phyloP scores from a whole-genome alignment of 2,329 filamentous ascomycete genomes.

The Passalora sequoiae region DNA sequence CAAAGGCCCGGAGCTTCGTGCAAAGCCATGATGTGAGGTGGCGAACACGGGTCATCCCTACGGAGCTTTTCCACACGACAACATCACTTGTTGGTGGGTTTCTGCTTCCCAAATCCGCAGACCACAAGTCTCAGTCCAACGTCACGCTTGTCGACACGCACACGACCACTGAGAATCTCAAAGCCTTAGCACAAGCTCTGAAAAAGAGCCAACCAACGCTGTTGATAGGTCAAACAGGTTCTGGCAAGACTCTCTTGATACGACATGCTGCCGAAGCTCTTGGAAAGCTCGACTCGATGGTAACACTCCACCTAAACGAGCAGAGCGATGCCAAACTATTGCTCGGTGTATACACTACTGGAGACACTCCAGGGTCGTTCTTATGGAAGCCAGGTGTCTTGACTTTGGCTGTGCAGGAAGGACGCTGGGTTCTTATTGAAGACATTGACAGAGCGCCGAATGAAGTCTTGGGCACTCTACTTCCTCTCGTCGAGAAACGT shows the following conservation, averaged over 20 bases:
- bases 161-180: conserved; percentile 69
- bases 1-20: neutral
- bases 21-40: too few relatives aligned
- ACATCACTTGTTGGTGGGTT: conserved; percentile 62
- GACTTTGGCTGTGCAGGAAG: conserved; percentile 88
- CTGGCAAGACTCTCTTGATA: conserved; percentile 83
- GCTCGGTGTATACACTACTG: conserved; percentile 88
- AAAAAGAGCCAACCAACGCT: conserved; percentile 67
- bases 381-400: conserved; percentile 87
- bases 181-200: conserved; percentile 62
- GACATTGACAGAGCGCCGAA: conserved; percentile 92
- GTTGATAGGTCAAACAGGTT: conserved; percentile 75
- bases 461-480: conserved; percentile 86
- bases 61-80: conserved; percentile 23
- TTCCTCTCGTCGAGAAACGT: conserved; percentile 88
- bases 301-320: conserved; percentile 93
- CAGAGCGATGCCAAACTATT: conserved; percentile 97
- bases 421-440: conserved; percentile 94
- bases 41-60: conserved; percentile 16
- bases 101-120: conserved; percentile 54
- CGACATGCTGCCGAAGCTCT: conserved; percentile 76
- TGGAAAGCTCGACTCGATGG: conserved; percentile 73
- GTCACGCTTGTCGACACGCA: conserved; percentile 60
- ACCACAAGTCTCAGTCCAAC: neutral
- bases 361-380: conserved; percentile 81